Percentiles rank a stretch among this genome's conserved stretches.
These are phyloP conservation scores for Crithidia expoeki DNA, from an alignment of 208 protist species.

Conservation along the genomic window DNA sequence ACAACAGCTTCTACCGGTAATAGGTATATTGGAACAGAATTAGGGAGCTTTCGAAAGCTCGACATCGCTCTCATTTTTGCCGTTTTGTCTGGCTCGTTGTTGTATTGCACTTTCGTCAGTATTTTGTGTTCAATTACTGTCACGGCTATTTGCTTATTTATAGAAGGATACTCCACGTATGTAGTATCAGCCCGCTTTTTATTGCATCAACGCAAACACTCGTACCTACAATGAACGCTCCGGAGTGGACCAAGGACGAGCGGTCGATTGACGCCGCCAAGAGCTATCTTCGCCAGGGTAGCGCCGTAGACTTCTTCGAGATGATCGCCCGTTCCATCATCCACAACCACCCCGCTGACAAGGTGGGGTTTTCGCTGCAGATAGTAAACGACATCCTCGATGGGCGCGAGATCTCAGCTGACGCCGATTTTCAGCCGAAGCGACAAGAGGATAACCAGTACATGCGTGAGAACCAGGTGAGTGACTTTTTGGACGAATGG, in stretches of 20 bases:
- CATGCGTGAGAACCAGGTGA: conserved; percentile 76
- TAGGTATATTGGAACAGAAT: too few species aligned
- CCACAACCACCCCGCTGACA: conserved; percentile 62
- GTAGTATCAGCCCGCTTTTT: too few species aligned
- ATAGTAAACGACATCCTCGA: conserved; percentile 72
- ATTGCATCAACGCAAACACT: background rate
- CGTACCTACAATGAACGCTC: conserved; percentile 34
- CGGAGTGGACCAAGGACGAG: conserved; percentile 85
- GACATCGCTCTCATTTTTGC: too few species aligned
- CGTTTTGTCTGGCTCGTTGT: too few species aligned
- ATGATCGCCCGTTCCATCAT: conserved; percentile 81
- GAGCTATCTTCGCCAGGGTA: conserved; percentile 80
- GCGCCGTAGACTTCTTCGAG: conserved; percentile 91
- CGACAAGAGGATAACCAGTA: conserved; percentile 74
- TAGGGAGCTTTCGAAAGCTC: too few species aligned
- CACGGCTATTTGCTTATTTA: too few species aligned
- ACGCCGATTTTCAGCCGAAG: conserved; percentile 65
- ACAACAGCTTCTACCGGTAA: too few species aligned
- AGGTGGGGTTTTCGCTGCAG: conserved; percentile 53
- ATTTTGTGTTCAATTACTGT: too few species aligned
- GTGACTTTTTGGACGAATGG: conserved; percentile 89
- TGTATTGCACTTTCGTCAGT: too few species aligned
- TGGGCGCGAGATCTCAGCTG: conserved; percentile 52
- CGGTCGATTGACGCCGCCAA: conserved; percentile 87
- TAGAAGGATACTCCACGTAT: too few species aligned